Evolutionary conservation across 805 yeast genomes (phyloP), one percentile per base, ranked within the genome.

Genomic region (Tanozyma kutaoensis): DNA sequence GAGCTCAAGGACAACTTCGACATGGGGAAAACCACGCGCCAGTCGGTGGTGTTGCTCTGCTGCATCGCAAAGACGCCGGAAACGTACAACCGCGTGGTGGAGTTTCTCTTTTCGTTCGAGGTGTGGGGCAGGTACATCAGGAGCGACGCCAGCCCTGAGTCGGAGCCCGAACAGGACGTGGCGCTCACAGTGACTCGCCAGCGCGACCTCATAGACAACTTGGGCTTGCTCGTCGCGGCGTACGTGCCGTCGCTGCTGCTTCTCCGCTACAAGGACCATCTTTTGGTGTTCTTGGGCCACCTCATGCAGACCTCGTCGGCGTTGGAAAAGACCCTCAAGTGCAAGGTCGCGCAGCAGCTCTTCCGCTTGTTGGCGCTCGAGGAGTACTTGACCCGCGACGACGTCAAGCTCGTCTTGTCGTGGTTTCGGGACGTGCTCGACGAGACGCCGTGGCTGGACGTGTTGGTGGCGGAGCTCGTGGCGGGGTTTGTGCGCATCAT

Each of bases 301-400:
- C 63, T 81, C 4, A 57, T 86, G 26, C 68, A 76, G 44, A 65
- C 77, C 0, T 64, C 80, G 0, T 72, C 93, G 0, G 64, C 62
- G 19, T 52, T 69, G 17, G 95, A 81, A 40, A 74, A 73, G 8
- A 69, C 85, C 2, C 58, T 84, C 30, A 64, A 84, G 40, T 62
- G 77, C 15, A 53, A 76, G 22, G 69, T 91, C 1, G 55, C 79
- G 16, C 69, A 69, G 28, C 80, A 78, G 24, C 59, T 84, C 27
- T 61, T 72, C 1, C 69, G 70, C 27, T 42, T 82, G 23, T 55
- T 74, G 7, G 52, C 58, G 17, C 52, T 79, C 37, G 47, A 52
- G 2, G 53, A 51, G 1, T 74, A 69, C 36, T 50, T 84, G 25
- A 48, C 49, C 11, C 35, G 40, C 3, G 67, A 68, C 28, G 94